Percentiles rank a stretch among this genome's conserved stretches.
phyloP scores from a whole-genome alignment of 441 rosid species.

The Gossypium schwendimanii region DNA sequence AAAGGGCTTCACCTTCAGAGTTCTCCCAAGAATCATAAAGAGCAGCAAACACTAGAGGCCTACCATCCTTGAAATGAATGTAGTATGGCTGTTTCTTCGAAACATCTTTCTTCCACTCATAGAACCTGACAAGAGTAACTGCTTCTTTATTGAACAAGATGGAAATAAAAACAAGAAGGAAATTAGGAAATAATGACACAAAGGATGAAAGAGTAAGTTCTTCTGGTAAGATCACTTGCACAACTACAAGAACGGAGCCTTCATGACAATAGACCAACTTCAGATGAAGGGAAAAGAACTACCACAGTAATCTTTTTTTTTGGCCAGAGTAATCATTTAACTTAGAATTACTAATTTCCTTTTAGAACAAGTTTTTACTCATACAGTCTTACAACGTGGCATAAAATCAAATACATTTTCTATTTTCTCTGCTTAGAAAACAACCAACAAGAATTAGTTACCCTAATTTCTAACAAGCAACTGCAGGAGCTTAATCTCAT shows the following conservation, averaged over 20 bases:
- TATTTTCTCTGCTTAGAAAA: not conserved
- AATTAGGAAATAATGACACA: not conserved
- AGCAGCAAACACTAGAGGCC: slow-evolving; percentile 83
- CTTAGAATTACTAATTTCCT: not conserved
- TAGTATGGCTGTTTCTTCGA: slow-evolving; percentile 82
- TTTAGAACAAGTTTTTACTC: not conserved
- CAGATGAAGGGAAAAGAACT: not conserved
- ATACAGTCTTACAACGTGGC: not conserved
- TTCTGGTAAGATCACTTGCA: not conserved
- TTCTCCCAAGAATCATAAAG: slow-evolving; percentile 77
- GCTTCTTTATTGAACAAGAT: too few species aligned
- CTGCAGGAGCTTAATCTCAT: not conserved
- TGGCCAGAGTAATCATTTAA: too few species aligned
- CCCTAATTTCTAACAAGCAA: not conserved
- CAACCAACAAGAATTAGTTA: not conserved
- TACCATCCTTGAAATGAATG: slow-evolving; percentile 70
- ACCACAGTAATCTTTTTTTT: not conserved
- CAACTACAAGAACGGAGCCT: not conserved
- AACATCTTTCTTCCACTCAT: slow-evolving; percentile 91
- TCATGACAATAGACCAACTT: not conserved
- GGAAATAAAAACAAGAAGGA: not conserved
- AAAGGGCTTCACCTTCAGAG: slow-evolving; percentile 44
- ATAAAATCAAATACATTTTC: not conserved
- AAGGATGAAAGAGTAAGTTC: not conserved
- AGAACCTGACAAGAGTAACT: slow-evolving; percentile 40